A percentile compares a stretch with the other conserved stretches of the same genome.
Evolutionary conservation across 1,284 basidiomycete genomes (phyloP).

Genomic region (Pascua guehoae): DNA sequence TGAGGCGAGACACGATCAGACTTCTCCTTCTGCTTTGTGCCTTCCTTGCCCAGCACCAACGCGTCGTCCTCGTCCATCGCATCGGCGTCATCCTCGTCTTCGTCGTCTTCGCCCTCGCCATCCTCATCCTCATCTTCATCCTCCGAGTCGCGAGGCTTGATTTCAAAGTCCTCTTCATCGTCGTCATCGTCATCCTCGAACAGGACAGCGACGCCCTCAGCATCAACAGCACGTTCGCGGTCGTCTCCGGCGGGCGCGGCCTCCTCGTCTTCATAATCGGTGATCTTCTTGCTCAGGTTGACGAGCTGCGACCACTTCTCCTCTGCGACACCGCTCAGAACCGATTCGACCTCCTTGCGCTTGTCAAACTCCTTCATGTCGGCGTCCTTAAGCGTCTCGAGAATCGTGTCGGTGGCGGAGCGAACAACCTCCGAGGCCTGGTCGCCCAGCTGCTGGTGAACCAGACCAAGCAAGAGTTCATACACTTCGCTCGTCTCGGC

Average conservation of each 20-base stretch:
- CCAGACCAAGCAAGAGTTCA: slow-evolving; percentile 80
- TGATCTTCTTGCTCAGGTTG: slow-evolving; percentile 89
- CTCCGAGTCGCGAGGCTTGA: slow-evolving; percentile 51
- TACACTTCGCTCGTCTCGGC: slow-evolving; percentile 93
- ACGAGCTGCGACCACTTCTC: slow-evolving; percentile 84
- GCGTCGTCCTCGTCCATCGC: slow-evolving; percentile 54
- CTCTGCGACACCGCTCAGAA: slow-evolving; percentile 66
- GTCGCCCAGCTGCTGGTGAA: slow-evolving; percentile 83
- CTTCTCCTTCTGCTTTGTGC: slow-evolving; percentile 34
- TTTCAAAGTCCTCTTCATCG: slow-evolving; percentile 67
- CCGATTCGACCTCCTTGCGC: slow-evolving; percentile 86
- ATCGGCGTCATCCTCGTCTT: slow-evolving; percentile 48
- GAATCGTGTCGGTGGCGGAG: slow-evolving; percentile 84
- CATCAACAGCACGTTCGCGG: slow-evolving; percentile 49
- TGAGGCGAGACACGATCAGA: slow-evolving; percentile 80
- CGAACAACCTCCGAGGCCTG: slow-evolving; percentile 94
- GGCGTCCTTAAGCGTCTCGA: slow-evolving; percentile 89
- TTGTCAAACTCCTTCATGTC: slow-evolving; percentile 94
- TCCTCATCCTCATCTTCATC: slow-evolving; percentile 71
- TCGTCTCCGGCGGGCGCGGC: slow-evolving; percentile 75
- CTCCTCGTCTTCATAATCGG: slow-evolving; percentile 88
- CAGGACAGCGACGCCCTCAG: slow-evolving; percentile 89
- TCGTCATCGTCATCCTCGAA: slow-evolving; percentile 95
- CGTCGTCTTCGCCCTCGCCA: slow-evolving; percentile 53
- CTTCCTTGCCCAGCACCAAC: slow-evolving; percentile 63